Percentiles rank a stretch among this genome's conserved stretches.
phyloP scores from a whole-genome alignment of 2,329 filamentous ascomycete species.

The Talaromyces funiculosus region DNA sequence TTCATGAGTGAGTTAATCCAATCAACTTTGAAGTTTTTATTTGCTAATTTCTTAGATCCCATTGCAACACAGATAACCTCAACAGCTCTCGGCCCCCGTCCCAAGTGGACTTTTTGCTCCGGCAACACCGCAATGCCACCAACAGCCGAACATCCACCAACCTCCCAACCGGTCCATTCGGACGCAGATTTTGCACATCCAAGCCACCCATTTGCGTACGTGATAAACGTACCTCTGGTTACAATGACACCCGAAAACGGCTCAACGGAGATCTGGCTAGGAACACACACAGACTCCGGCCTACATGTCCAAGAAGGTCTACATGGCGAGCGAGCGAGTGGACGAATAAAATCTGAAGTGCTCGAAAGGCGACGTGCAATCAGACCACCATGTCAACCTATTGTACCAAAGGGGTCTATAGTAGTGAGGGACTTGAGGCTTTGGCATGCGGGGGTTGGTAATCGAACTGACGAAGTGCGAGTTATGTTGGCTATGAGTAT shows the following conservation, averaged over 20 bases:
- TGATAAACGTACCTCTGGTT: slow-evolving; percentile 50
- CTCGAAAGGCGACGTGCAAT: slow-evolving; percentile 35
- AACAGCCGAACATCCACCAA: slow-evolving; percentile 27
- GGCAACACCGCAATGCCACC: slow-evolving; percentile 55
- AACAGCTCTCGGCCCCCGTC: slow-evolving; percentile 49
- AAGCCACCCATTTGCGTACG: slow-evolving; percentile 50
- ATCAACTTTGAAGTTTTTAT: slow-evolving; percentile 48
- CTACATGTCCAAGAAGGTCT: slow-evolving; percentile 49
- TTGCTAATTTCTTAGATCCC: slow-evolving; percentile 21
- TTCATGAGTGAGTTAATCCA: slow-evolving; percentile 35
- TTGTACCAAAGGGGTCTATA: slow-evolving; percentile 27
- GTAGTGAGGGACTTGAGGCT: slow-evolving; percentile 50
- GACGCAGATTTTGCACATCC: slow-evolving; percentile 57
- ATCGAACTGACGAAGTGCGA: slow-evolving; percentile 45
- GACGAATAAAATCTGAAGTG: not conserved
- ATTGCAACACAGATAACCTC: slow-evolving; percentile 30
- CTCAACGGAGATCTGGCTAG: slow-evolving; percentile 55
- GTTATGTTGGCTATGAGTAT: slow-evolving; percentile 54
- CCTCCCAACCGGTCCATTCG: slow-evolving; percentile 51
- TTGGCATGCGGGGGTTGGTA: slow-evolving; percentile 62
- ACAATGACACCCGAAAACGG: slow-evolving; percentile 49
- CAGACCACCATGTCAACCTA: slow-evolving; percentile 47
- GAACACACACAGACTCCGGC: slow-evolving; percentile 53
- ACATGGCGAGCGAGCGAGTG: slow-evolving; percentile 47
- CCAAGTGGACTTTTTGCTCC: slow-evolving; percentile 54